Evolutionary conservation across 495 filamentous ascomycete species (phyloP), one percentile per base, ranked within the genome.

Genomic region (Penicillium daleae): DNA sequence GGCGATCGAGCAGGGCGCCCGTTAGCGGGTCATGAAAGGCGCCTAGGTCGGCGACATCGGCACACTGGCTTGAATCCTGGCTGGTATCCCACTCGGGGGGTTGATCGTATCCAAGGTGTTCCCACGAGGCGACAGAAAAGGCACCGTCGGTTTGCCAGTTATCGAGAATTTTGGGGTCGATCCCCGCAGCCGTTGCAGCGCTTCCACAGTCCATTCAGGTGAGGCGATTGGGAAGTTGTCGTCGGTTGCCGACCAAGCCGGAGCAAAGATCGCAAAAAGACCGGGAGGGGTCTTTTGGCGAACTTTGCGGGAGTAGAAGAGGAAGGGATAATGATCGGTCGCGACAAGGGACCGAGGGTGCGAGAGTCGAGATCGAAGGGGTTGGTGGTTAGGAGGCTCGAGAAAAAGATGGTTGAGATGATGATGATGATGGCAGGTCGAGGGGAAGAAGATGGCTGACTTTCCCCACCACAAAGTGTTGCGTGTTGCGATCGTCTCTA

Each of bases 121-220:
- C 78, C 77, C 77, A 81, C 31, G 77, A 69, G 6, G 70, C 62
- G 64, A 78, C 71, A 13, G 77, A 72, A 62, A 77, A 80, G 21
- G 69, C 66, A 52, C 71, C 65, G 56, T 78, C 73, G 13, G 72
- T 71, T 74, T 78, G 76, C 76, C 78, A 81, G 56, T 76, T 75
- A 65, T 78, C 76, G 49, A 81, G 72, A 51, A 80, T 79, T 70
- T 80, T 81, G 74, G 79, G 78, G 78, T 81, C 78, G 49, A 81
- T 78, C 72, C 77, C 78, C 78, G 77, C 73, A 75, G 74, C 74
- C 54, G 74, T 74, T 44, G 69, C 72, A 67, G 73, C 66, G 66
- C 67, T 78, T 76, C 71, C 74, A 69, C 71, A 71, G 77, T 81
- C 79, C 79, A 81, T 81, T 72, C 77, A 80, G 77, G 72, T 64